Base-by-base conservation (phyloP, 805 yeast species). In the Monosporozyma unispora region DNA sequence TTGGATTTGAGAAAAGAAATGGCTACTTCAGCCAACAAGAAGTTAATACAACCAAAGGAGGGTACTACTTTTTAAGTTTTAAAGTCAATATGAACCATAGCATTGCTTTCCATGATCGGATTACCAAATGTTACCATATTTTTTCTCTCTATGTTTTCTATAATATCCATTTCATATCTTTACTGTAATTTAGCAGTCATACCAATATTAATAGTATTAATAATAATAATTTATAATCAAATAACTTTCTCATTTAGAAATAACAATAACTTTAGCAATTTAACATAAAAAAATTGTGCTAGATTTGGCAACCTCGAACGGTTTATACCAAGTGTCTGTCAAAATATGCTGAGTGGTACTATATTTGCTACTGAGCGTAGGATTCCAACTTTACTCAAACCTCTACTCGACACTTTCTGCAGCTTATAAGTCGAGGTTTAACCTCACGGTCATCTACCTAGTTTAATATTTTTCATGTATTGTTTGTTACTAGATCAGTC, bases 21-120 rank as follows among this genome's bases (percentile, higher is more conserved):
- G 98, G 96, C 95, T 1, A 68, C 78, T 19, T 78, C 91, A 3
- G 67, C 81, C 11, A 89, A 93, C 67, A 82, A 89, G 72, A 88
- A 87, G 70, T 72, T 91, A 54, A 73, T 82, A 9, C 99, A 93
- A 71, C 99, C 99, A 12, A 71, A 84, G 10, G 99, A 93, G 71
- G 97, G 97, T 9, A 69, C 84, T 35, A 79, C 82, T 11, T 87
- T 81, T 59, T 68, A 48, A 50, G 12, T 29, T 39, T 35, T 12
- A 7, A n/a, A 35, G 4, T n/a, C 7, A 12, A 4, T n/a, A 5
- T 16, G 10, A 29, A 29, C 10, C 33, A 9, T 9, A 29, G 10
- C 12, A 21, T 39, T 21, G 11, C 16, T 39, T 21, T 11, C 16
- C 42, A 19, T 11, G 11, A 35, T 16, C 22, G 16, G 35, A 31